Base-by-base conservation (phyloP, 441 rosid species). In the Gossypium lobatum region DNA sequence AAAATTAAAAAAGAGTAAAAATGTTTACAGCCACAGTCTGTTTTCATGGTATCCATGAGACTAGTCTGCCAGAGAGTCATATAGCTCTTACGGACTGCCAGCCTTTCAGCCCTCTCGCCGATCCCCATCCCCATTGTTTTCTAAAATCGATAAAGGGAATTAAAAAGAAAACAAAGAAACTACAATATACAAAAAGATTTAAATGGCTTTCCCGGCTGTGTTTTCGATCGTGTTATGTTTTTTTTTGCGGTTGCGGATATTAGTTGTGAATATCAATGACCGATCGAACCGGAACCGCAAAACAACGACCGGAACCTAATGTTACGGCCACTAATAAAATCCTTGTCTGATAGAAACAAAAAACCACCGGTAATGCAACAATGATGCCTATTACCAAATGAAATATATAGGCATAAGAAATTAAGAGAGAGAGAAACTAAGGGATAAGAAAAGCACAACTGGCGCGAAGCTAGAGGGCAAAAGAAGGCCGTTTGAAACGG, bases 61-160 rank as follows among this genome's bases (percentile, higher is more conserved):
- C 80, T 64, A 39, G 84, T 72, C 73, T 85, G 85, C 91, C 91
- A 87, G 26, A 85, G n/a, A 61, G 83, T 83, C 70, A 75, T 18
- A 73, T 80, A 87, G 46, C 6, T 60, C 84, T 80, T 84, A 16
- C 88, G 87, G 55, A 50, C 17, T 73, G 70, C 77, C 84, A 87
- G 78, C 42, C 79, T 78, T 58, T 82, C 80, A 10, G 73, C 34
- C 1, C 53, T 64, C 11, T 68, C 75, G 8, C 72, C 42, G 6
- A 76, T 16, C 55, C 73, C 80, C 84, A 76, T 16, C 55, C 73
- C 79, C 84, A 77, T 80, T 37, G 63, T 74, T 37, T 13, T 28
- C 25, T 54, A 54, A 54, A 17, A 21, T 0, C 59, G 23, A 54
- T 17, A 54, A 54, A 17, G 6, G n/a, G 20, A 17, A 17, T 17